Evolutionary conservation across 371 early-diverging fungal species (phyloP), one percentile per base, ranked within the genome.

Genomic region (Funneliformis caledonium): DNA sequence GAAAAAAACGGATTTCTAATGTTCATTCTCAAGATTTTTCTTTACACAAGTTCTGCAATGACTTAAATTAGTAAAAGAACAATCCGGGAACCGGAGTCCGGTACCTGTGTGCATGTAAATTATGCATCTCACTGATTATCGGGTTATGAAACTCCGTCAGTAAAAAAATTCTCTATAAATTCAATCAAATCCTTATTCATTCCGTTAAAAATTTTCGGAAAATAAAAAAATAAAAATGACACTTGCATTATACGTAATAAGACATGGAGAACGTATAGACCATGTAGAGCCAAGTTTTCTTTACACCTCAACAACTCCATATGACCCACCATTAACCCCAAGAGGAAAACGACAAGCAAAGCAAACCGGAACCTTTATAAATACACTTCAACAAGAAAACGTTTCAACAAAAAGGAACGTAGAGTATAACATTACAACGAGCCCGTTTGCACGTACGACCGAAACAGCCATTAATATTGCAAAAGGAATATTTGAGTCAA

Each of bases 221-320:
- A 47, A 47, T 4, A 47, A 47, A 47, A 47, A 47, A 60, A 60
- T 12, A 65, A 48, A 59, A 16, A 74, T 74, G 74, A 56, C 74
- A 8, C 16, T 74, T 10, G 33, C 74, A 7, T 33, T 74, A n/a
- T 74, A 52, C n/a, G 43, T 89, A 67, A 87, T 89, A n/a, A 84
- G 90, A 9, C 90, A 90, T 73, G 90, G 90, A 2, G 88, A 90
- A 60, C 85, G 90, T 31, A 81, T 86, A 65, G 90, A 90, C 76
- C 89, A 89, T 22, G 85, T 88, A 45, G 87, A 90, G 76, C 80
- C 85, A 7, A 65, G 72, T 50, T 90, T 89, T 88, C 76, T 73
- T 43, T 43, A 52, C 1, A 84, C 85, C 1, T 83, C 90, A 7
- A 77, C 85, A 2, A 81, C 82, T 9, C 89, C 89, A 3, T 86